Evolutionary conservation across 176 grass and related monocot genomes (phyloP).

Genomic region (Sorghum bicolor): DNA sequence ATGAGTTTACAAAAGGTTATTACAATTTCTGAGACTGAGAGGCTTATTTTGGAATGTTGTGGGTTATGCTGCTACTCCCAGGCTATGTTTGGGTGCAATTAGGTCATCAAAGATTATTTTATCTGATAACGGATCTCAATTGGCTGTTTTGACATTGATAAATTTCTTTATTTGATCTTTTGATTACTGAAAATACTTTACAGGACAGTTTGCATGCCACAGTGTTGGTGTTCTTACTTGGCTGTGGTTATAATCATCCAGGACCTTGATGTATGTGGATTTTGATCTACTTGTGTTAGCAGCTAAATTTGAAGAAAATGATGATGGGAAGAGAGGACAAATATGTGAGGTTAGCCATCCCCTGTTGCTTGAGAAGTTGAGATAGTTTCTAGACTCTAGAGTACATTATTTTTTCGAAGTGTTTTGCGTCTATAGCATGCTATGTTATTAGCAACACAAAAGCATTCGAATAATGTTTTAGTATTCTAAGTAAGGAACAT

Average conservation of each 20-base stretch:
- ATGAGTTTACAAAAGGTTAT: neutral
- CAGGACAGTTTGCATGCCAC: neutral
- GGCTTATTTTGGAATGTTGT: neutral
- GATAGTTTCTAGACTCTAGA: conserved; percentile 13
- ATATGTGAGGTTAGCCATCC: conserved; percentile 40
- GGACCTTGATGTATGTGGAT: neutral
- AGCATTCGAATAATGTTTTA: neutral
- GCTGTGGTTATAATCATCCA: conserved; percentile 3
- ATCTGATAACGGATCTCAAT: neutral
- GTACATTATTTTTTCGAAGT: neutral
- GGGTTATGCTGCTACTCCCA: neutral
- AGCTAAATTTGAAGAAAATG: conserved; percentile 18
- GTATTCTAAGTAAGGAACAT: neutral
- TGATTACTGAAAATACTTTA: neutral
- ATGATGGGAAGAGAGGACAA: conserved; percentile 36
- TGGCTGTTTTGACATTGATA: neutral
- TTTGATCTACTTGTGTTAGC: neutral
- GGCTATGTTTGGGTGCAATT: neutral
- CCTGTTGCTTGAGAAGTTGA: neutral
- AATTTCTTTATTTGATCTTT: neutral
- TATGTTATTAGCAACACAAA: neutral
- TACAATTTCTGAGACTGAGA: neutral
- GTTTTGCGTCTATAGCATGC: neutral
- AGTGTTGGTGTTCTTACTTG: neutral
- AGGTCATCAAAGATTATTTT: neutral